Evolutionary conservation across 2,329 filamentous ascomycete genomes (phyloP).

Genomic region (Chrysosphaeria jannelii): DNA sequence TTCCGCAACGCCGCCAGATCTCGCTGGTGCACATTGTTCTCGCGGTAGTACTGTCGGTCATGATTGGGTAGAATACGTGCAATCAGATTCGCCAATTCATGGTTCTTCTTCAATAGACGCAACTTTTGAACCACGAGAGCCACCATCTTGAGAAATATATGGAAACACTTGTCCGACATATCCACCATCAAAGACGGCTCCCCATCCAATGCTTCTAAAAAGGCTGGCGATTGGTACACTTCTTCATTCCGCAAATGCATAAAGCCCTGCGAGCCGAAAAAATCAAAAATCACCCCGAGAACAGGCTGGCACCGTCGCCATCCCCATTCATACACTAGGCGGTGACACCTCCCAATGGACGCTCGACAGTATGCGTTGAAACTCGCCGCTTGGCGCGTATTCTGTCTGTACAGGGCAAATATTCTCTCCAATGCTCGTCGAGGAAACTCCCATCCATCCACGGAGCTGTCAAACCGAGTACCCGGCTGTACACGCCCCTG

Average conservation of each 20-base stretch:
- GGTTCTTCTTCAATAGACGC: slow-evolving; percentile 16
- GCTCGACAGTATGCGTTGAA: slow-evolving; percentile 36
- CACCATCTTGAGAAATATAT: slow-evolving; percentile 34
- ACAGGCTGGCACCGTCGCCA: slow-evolving; percentile 27
- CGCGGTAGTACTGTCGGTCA: slow-evolving; percentile 30
- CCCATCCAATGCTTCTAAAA: slow-evolving; percentile 22
- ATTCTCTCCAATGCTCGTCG: slow-evolving; percentile 24
- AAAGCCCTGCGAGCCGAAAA: slow-evolving; percentile 31
- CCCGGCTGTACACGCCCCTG: slow-evolving; percentile 16
- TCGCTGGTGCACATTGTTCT: slow-evolving; percentile 24
- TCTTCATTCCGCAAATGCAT: slow-evolving; percentile 34
- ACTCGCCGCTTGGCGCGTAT: slow-evolving; percentile 21
- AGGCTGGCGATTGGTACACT: slow-evolving; percentile 26
- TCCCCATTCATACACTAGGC: slow-evolving; percentile 32
- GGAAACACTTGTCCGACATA: slow-evolving; percentile 29
- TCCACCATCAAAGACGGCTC: slow-evolving; percentile 18
- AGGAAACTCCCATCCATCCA: slow-evolving; percentile 30
- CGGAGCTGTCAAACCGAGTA: slow-evolving; percentile 9
- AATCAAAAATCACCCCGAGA: slow-evolving; percentile 32
- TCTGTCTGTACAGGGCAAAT: slow-evolving; percentile 25
- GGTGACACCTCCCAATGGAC: slow-evolving; percentile 27
- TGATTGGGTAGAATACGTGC: slow-evolving; percentile 34
- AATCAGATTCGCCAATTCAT: slow-evolving; percentile 29
- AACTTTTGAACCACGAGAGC: slow-evolving; percentile 24
- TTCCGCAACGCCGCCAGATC: slow-evolving; percentile 35